A percentile compares a stretch with the other conserved stretches of the same genome.
Conservation (phyloP, 2,329 filamentous ascomycete species). For the Alternaria conjuncta region DNA sequence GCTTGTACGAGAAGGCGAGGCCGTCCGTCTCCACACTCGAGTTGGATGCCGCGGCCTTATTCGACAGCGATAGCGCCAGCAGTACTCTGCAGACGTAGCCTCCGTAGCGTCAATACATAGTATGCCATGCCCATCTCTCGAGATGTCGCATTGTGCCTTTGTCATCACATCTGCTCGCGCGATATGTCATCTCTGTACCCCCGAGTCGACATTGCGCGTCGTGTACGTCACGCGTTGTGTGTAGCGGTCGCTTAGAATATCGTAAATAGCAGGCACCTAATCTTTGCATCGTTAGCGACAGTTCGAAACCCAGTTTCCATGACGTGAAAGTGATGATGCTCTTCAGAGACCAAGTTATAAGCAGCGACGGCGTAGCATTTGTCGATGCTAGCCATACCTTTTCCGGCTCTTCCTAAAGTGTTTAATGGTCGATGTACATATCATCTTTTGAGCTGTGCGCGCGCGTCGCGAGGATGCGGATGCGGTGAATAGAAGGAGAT, state of each 20-base stretch:
- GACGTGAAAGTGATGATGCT: slow-evolving; percentile 18
- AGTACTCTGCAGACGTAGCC: neutral
- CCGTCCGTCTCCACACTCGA: slow-evolving; percentile 22
- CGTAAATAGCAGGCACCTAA: neutral
- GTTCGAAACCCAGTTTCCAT: neutral
- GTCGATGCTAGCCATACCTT: slow-evolving; percentile 59
- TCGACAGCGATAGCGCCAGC: slow-evolving; percentile 6
- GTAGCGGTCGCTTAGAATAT: neutral
- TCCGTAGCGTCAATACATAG: neutral
- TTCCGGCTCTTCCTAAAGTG: slow-evolving; percentile 61
- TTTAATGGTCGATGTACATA: slow-evolving; percentile 45
- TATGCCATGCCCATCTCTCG: neutral
- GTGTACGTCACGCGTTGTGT: neutral
- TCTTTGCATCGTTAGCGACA: slow-evolving; percentile 4
- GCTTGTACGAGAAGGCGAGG: neutral
- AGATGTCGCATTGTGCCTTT: neutral
- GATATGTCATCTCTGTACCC: fast-evolving
- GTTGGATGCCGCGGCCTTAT: slow-evolving; percentile 20
- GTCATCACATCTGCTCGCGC: neutral
- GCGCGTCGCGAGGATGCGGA: slow-evolving; percentile 3
- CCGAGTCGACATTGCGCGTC: neutral
- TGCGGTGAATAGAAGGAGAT: slow-evolving; percentile 6
- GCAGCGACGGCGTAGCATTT: slow-evolving; percentile 58
- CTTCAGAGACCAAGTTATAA: slow-evolving; percentile 57
- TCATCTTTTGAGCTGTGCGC: slow-evolving; percentile 39